Evolutionary conservation across 805 yeast species (phyloP).

Genomic region (Suhomyces kilbournensis): DNA sequence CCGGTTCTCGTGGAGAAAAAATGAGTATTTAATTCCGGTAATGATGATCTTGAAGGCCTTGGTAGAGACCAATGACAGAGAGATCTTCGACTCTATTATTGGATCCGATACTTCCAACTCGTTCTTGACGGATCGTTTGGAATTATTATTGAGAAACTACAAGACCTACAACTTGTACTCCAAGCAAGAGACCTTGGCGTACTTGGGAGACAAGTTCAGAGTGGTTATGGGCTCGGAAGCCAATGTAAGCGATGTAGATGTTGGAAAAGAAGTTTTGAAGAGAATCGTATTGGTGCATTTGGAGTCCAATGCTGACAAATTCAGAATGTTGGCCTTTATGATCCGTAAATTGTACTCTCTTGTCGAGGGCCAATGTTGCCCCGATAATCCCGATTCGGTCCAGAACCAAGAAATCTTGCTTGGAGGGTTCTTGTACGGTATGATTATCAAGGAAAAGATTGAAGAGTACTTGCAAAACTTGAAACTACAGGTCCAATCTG

Average conservation of each 20-base stretch:
- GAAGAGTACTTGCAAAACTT: slow-evolving; percentile 85
- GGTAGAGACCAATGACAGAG: slow-evolving; percentile 87
- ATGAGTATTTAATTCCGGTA: slow-evolving; percentile 91
- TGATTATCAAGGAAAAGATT: slow-evolving; percentile 93
- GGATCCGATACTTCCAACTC: slow-evolving; percentile 86
- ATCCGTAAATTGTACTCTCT: slow-evolving; percentile 89
- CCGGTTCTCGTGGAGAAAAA: slow-evolving; percentile 95
- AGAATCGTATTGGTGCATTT: slow-evolving; percentile 90
- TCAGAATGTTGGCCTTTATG: slow-evolving; percentile 87
- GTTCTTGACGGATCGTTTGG: slow-evolving; percentile 96
- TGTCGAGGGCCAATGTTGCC: slow-evolving; percentile 94
- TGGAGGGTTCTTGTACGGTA: slow-evolving; percentile 95
- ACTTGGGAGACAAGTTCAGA: slow-evolving; percentile 93
- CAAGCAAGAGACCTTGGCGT: slow-evolving; percentile 86
- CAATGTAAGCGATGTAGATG: slow-evolving; percentile 84
- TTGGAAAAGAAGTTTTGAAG: slow-evolving; percentile 78
- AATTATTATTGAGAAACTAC: slow-evolving; percentile 83
- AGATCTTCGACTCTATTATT: slow-evolving; percentile 92
- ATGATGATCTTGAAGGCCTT: slow-evolving; percentile 90
- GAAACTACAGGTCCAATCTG: slow-evolving; percentile 70
- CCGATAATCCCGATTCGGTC: slow-evolving; percentile 98
- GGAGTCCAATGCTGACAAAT: slow-evolving; percentile 71
- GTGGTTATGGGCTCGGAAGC: slow-evolving; percentile 87
- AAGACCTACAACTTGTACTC: slow-evolving; percentile 77
- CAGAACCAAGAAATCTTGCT: slow-evolving; percentile 96